Evolutionary conservation across 176 grass and related monocot genomes (phyloP).

Genomic region (Cenchrus americanus): DNA sequence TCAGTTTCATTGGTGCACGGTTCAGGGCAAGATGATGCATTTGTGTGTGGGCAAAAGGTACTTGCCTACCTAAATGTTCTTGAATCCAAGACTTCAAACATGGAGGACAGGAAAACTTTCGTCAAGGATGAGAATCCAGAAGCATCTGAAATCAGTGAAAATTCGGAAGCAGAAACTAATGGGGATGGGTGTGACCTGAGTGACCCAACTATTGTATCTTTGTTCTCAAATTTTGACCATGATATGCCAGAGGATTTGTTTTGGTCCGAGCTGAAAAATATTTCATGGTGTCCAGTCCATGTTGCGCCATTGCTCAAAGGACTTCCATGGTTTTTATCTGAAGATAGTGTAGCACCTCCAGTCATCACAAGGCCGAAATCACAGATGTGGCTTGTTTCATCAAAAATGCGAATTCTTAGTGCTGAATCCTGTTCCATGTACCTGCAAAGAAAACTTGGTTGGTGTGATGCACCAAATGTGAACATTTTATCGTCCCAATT

Average conservation of each 20-base stretch:
- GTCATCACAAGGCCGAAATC: constrained; percentile 74
- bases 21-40: constrained; percentile 61
- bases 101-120: constrained; percentile 28
- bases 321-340: constrained; percentile 81
- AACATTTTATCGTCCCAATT: constrained; percentile 76
- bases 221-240: constrained; percentile 73
- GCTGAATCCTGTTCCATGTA: constrained; percentile 76
- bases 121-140: constrained; percentile 35
- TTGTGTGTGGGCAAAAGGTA: constrained; percentile 58
- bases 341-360: constrained; percentile 80
- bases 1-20: constrained; percentile 75
- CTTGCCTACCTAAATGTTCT: constrained; percentile 78
- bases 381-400: constrained; percentile 94
- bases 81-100: constrained; percentile 66
- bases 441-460: constrained; percentile 83
- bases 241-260: constrained; percentile 87
- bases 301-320: constrained; percentile 68
- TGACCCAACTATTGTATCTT: constrained; percentile 46
- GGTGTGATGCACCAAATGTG: constrained; percentile 67
- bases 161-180: constrained; percentile 46
- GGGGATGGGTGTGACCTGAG: constrained; percentile 40
- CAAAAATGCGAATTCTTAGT: constrained; percentile 88
- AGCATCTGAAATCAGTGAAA: constrained; percentile 42
- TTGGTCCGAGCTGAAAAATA: constrained; percentile 83
- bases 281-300: constrained; percentile 86